Conservation (phyloP, 495 filamentous ascomycete species). For the Alectoria sarmentosa region DNA sequence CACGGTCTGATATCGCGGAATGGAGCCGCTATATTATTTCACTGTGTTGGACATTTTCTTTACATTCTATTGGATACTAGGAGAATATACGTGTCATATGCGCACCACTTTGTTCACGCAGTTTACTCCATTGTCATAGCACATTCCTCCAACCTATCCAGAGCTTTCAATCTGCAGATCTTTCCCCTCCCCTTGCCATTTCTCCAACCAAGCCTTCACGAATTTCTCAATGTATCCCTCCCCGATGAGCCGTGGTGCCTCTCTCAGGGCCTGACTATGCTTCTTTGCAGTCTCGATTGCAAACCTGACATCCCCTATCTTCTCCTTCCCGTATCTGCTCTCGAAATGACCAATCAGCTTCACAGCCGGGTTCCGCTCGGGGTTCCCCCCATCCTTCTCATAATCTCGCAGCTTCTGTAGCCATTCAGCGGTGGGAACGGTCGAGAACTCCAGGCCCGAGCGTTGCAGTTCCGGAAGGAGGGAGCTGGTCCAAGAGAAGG, state of each 20-base stretch:
- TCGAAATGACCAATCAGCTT: constrained; percentile 52
- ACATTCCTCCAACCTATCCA: neutral
- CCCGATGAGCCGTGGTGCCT: constrained; percentile 9
- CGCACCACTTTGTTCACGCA: no score
- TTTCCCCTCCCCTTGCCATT: constrained; percentile 18
- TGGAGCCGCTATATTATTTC: neutral
- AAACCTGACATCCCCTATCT: constrained; percentile 6
- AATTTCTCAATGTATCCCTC: constrained; percentile 23
- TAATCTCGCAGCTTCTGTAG: constrained; percentile 34
- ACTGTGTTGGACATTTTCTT: no score
- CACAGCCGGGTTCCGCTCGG: constrained; percentile 50
- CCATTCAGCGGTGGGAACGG: constrained; percentile 43
- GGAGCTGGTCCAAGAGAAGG: constrained; percentile 45
- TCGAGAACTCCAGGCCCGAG: constrained; percentile 34
- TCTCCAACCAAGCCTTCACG: constrained; percentile 21
- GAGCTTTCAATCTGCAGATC: constrained; percentile 7
- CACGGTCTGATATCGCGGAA: neutral
- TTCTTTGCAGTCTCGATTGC: constrained; percentile 12
- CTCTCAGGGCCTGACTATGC: constrained; percentile 19
- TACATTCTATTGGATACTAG: no score
- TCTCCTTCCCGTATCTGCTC: constrained; percentile 4
- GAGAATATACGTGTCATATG: no score
- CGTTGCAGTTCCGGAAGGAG: constrained; percentile 41
- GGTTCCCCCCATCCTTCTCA: constrained; percentile 30
- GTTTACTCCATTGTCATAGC: neutral